Evolutionary conservation across 371 early-diverging fungal species (phyloP), one percentile per base, ranked within the genome.

Genomic region (Mucor racemosus): DNA sequence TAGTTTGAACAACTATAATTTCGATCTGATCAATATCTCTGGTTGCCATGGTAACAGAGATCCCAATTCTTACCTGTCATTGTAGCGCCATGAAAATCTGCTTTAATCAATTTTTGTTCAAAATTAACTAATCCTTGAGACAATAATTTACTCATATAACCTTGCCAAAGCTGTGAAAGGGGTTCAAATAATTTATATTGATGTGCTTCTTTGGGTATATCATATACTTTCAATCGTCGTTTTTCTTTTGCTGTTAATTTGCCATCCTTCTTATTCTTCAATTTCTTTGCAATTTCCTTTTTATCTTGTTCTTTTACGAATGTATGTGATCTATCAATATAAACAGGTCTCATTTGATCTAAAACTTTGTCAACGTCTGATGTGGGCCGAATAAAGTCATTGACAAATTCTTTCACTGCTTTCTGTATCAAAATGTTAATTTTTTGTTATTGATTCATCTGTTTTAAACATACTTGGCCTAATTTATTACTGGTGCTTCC

Each of bases 21-120:
- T 38, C 4, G 38, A 67, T 46, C 11, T 62, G 68, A 53, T 19
- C 9, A 59, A 41, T 38, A 21, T 31, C 13, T 21, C 38, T 11
- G 17, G 46, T 31, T 31, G 31, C 13, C 53, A 53, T 53, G 31
- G 14, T 53, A 14, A 26, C 53, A 11, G 14, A 44, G 19, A 53
- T 26, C 26, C 3, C 26, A 26, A 26, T 26, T 26, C 73, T 62
- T 78, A 91, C 92, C 93, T 55, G 91, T 91, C 17, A 96, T 67
- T 14, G 84, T 75, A 10, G 91, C 86, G 4, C 96, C 96, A 77
- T 96, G 95, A 69, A 83, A 91, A 76, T 96, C 96, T 0, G 94
- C 94, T 65, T 92, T 92, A 15, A 92, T 72, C 38, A 95, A 60
- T 61, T 90, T 93, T 60, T 89, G 87, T 2, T 84, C 74, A 67